A percentile compares a stretch with the other conserved stretches of the same genome.
Evolutionary conservation across 345 rosid genomes (phyloP).

Genomic region (Aquilaria sinensis): DNA sequence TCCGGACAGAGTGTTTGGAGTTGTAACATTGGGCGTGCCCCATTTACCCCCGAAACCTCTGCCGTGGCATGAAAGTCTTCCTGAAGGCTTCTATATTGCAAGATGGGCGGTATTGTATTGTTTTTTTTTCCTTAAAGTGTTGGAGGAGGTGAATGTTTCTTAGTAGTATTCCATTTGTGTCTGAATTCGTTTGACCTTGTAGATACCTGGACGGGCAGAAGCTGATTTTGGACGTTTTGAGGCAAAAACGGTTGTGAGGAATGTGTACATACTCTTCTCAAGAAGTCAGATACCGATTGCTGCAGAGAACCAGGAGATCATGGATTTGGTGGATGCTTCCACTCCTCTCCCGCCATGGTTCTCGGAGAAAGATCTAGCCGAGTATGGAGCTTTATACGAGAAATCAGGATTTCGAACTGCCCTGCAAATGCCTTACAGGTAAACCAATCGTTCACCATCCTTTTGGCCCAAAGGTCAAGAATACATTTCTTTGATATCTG

Average conservation of each 20-base stretch:
- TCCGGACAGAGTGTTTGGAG: slow-evolving; percentile 29
- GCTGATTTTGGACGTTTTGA: slow-evolving; percentile 47
- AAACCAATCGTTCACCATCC: not conserved
- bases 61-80: slow-evolving; percentile 19
- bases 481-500: too few relatives aligned
- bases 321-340: slow-evolving; percentile 39
- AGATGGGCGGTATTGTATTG: slow-evolving; percentile 30
- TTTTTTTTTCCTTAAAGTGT: not conserved
- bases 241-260: slow-evolving; percentile 39
- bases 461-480: too few relatives aligned
- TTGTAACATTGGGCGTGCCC: slow-evolving; percentile 35
- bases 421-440: slow-evolving; percentile 43
- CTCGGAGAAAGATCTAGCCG: slow-evolving; percentile 39
- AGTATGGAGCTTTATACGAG: slow-evolving; percentile 35
- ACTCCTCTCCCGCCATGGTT: slow-evolving; percentile 44
- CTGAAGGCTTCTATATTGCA: slow-evolving; percentile 36
- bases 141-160: not conserved
- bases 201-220: slow-evolving; percentile 51
- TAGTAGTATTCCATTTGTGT: not conserved
- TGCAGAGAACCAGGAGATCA: slow-evolving; percentile 37
- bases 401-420: slow-evolving; percentile 46
- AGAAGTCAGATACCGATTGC: slow-evolving; percentile 44
- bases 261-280: slow-evolving; percentile 37
- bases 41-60: slow-evolving; percentile 17
- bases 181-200: not conserved